Evolutionary conservation across 345 rosid species (phyloP), one percentile per base, ranked within the genome.

Genomic region (Euphorbia pulcherrima): DNA sequence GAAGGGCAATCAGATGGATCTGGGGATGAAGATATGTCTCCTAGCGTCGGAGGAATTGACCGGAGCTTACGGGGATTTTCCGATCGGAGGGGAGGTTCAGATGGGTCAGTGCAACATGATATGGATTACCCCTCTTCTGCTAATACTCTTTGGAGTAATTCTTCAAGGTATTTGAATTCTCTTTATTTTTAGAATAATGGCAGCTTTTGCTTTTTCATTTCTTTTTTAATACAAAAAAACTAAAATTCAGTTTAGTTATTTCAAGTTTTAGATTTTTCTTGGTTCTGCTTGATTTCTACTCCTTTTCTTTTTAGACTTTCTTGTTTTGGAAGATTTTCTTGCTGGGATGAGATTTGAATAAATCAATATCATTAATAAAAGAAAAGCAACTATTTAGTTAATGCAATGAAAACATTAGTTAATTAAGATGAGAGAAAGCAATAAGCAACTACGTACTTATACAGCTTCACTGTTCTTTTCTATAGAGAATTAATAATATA

Each of bases 1-100:
- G 26, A 64, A 83, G 83, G 85, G 26, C 79, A 79, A 72, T 74
- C 93, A 70, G 96, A 88, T 78, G 95, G 90, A 68, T 87, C 90
- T 33, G 92, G 88, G 55, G 93, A 90, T 66, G 93, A 90, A 65
- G 91, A 88, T 68, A 72, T 80, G 58, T 81, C 83, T 16, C 82
- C 80, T 5, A 72, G 79, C 61, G 88, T 76, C 28, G 81, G 72
- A 28, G 73, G 67, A 64, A 72, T 37, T 71, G 86, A 78, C 44
- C 72, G 63, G 33, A 77, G 77, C 37, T 53, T 63, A 10, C 53
- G 27, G 12, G 62, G 71, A 77, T 73, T 75, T 52, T 47, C 76
- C 56, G 88, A 83, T 80, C 83, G 75, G 72, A 80, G 81, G 72
- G 84, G 82, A 39, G 67, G 63, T 66, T 62, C 79, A 21, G 86